phyloP scores from a whole-genome alignment of 371 early-diverging fungal species.

The Capillidium heterosporum region DNA sequence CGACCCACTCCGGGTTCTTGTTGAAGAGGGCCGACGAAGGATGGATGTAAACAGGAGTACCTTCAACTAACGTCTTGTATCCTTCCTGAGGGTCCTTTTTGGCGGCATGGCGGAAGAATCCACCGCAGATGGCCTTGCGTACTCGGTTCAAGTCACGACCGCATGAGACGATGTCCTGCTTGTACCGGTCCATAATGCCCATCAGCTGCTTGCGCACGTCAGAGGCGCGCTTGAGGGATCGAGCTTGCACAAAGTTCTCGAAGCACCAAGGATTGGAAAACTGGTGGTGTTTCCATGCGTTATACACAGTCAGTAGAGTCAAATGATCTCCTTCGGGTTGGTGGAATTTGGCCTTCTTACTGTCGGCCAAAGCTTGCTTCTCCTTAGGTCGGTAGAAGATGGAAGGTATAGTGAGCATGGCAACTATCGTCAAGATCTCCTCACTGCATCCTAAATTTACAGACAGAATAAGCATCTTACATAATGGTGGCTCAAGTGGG shows the following conservation, averaged over 20 bases:
- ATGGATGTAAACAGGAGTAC: slow-evolving; percentile 76
- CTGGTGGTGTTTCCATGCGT: slow-evolving; percentile 18
- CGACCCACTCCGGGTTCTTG: slow-evolving; percentile 88
- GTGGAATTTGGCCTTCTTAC: slow-evolving; percentile 78
- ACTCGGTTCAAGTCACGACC: slow-evolving; percentile 66
- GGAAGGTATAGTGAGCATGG: slow-evolving; percentile 61
- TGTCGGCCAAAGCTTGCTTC: slow-evolving; percentile 68
- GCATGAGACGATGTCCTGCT: slow-evolving; percentile 52
- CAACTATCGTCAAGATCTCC: slow-evolving; percentile 82
- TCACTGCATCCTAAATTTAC: slow-evolving; percentile 73
- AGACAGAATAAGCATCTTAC: slow-evolving; percentile 80
- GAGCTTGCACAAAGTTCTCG: slow-evolving; percentile 71
- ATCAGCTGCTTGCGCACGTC: slow-evolving; percentile 81
- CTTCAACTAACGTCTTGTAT: slow-evolving; percentile 81
- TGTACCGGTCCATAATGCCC: slow-evolving; percentile 65
- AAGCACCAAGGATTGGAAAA: slow-evolving; percentile 92
- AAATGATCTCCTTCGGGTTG: slow-evolving; percentile 85
- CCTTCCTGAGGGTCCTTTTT: slow-evolving; percentile 83
- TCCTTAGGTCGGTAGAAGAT: slow-evolving; percentile 86
- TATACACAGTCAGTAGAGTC: slow-evolving; percentile 84
- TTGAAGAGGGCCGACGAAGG: slow-evolving; percentile 90
- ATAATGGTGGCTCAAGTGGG: slow-evolving; percentile 84
- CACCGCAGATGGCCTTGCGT: slow-evolving; percentile 65
- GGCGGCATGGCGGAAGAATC: slow-evolving; percentile 96
- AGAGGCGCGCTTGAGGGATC: slow-evolving; percentile 79